Base-by-base conservation (phyloP, 257 asterid genomes). In the Nicotiana knightiana region DNA sequence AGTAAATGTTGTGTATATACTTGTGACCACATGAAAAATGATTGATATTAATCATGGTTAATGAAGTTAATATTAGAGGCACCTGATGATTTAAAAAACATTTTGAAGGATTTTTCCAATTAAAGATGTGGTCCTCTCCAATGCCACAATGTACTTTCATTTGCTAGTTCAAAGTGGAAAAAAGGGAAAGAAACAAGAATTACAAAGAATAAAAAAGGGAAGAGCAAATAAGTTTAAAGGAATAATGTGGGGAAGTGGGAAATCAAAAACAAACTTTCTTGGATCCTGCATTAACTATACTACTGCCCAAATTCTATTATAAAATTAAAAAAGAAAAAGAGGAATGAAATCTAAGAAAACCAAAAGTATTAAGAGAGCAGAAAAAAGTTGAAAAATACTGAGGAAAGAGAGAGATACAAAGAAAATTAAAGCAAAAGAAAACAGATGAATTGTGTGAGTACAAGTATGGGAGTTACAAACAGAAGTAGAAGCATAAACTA, bases 231-330 rank as follows among this genome's bases (percentile, higher is more conserved):
- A 79, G 79, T 81, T 86, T 58, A 81, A 83, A 88, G 70, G 81
- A 68, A 84, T 77, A 76, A 87, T 83, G 71, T 16, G 78, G 58
- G 76, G 84, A 83, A 66, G 84, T 79, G 90, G 83, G 90, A 90
- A 81, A 86, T 84, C 79, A 87, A 63, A 85, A 70, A 76, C 67
- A 80, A 93, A 75, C 79, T 75, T 75, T 92, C 89, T 90, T 67
- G 93, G 97, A 92, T 93, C 97, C 93, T 89, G 93, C 89, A 81
- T 85, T 71, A 80, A 78, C 73, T 82, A 10, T 80, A 81, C 83
- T 21, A 21, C 18, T 39, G 5, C 54, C 35, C 57, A 71, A 71
- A 81, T 62, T 86, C 71, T 75, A 76, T 81, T 82, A 80, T 10
- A 63, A 35, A 82, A 64, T 80, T 83, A 51, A 83, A 76, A 85